phyloP scores from a whole-genome alignment of 495 filamentous ascomycete species.

The Lepidopterella palustris region DNA sequence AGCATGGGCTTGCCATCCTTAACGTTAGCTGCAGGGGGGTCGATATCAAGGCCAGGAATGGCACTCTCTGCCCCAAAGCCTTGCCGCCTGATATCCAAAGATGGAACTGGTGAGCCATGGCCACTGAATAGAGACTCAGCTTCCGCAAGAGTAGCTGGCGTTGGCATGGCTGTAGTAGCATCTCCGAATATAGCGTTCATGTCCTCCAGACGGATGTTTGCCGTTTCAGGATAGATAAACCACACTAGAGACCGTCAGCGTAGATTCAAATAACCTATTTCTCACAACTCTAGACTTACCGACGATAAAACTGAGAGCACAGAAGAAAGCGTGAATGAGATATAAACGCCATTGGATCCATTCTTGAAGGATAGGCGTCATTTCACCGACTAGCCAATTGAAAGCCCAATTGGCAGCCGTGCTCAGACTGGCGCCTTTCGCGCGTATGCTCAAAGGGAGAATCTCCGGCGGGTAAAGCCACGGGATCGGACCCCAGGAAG shows the following conservation, averaged over 20 bases:
- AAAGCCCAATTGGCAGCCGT: conserved; percentile 98
- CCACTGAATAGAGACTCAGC: conserved; percentile 65
- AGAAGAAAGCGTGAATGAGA: conserved; percentile 94
- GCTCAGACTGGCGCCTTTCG: conserved; percentile 94
- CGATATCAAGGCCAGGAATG: conserved; percentile 67
- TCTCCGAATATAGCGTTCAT: conserved; percentile 92
- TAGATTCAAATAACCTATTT: too few species aligned
- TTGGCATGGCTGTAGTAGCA: conserved; percentile 70
- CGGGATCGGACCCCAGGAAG: conserved; percentile 97
- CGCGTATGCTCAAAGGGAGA: conserved; percentile 89
- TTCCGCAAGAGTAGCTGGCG: conserved; percentile 62
- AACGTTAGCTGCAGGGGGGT: conserved; percentile 52
- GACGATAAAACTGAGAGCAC: conserved; percentile 89
- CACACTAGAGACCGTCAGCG: conserved; percentile 58
- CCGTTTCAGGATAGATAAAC: conserved; percentile 94
- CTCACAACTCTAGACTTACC: conserved; percentile 67
- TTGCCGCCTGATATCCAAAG: conserved; percentile 61
- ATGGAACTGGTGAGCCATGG: conserved; percentile 67
- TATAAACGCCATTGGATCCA: conserved; percentile 90
- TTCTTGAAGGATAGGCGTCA: conserved; percentile 89
- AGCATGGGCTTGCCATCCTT: conserved; percentile 43
- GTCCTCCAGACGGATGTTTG: conserved; percentile 89
- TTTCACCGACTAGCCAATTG: conserved; percentile 92
- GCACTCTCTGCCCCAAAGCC: conserved; percentile 51
- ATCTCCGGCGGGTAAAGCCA: conserved; percentile 99